Base-by-base conservation (phyloP, 2,329 filamentous ascomycete genomes). In the Fusarium illudens region DNA sequence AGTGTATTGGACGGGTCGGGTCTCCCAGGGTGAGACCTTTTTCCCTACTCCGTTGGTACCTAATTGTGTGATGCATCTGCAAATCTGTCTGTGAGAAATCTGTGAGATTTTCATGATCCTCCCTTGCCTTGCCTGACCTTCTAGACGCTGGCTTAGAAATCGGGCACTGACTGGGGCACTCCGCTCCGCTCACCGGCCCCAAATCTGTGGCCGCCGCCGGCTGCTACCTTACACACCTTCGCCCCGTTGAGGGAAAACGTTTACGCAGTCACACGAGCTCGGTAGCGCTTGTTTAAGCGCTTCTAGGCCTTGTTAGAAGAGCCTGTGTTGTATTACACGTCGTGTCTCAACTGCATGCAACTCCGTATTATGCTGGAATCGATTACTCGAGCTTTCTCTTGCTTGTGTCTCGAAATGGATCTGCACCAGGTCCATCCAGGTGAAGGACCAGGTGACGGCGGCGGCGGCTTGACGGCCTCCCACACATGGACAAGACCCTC, bases 1-100 rank as follows among this genome's bases (percentile, higher is more conserved):
- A 42, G 32, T 37, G 52, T 57, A 60, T 67, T 67, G 54, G 60
- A 44, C 22, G 39, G 39, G 20, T n/a, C n/a, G n/a, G 37, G 10
- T 15, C n/a, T 9, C 13, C 37, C n/a, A n/a, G 13, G 19, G 39
- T 25, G 37, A 42, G 27, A 49, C 15, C 36, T 51, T 56, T 20
- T 15, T 39, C 36, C 15, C 19, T 27, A 7, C n/a, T n/a, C n/a
- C n/a, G n/a, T n/a, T n/a, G n/a, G n/a, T n/a, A n/a, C n/a, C n/a
- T n/a, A n/a, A 27, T 17, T 46, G 22, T 55, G 29, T 34, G 30
- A 11, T 32, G 46, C 32, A 49, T 58, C 32, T 66, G 58, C 37
- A 29, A 50, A 34, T n/a, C n/a, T n/a, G n/a, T n/a, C n/a, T 34
- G 15, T 65, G 51, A 49, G 37, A 44, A 53, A 53, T 64, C 25